Conservation (phyloP, 805 yeast species). For the Starmerella bombi region DNA sequence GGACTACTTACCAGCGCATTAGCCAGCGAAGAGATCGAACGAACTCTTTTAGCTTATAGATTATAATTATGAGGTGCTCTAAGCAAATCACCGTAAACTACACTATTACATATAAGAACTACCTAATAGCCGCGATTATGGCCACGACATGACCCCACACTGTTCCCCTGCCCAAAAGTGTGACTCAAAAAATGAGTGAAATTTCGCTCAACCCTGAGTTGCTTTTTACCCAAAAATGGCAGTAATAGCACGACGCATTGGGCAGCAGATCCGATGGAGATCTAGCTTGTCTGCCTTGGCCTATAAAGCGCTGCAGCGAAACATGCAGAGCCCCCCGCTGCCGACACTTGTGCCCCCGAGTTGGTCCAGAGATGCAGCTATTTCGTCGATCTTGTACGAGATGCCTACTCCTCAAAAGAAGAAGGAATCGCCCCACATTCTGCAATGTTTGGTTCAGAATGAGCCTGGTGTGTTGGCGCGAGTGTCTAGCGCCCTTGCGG, state of each 20-base stretch:
- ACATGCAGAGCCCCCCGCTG: slow-evolving; percentile 73
- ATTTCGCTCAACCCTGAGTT: neutral
- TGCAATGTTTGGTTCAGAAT: slow-evolving; percentile 94
- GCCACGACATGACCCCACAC: neutral
- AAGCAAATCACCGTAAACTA: too few relatives aligned
- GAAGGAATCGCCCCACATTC: slow-evolving; percentile 70
- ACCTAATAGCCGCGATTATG: too few relatives aligned
- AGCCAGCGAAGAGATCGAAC: too few relatives aligned
- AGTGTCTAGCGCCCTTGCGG: slow-evolving; percentile 90
- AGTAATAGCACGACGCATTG: neutral
- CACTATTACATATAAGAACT: too few relatives aligned
- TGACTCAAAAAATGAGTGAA: neutral
- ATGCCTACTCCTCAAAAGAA: slow-evolving; percentile 50
- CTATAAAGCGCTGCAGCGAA: slow-evolving; percentile 80
- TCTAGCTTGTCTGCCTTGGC: slow-evolving; percentile 83
- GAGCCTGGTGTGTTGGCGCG: slow-evolving; percentile 96
- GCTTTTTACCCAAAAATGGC: neutral
- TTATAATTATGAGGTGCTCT: too few relatives aligned
- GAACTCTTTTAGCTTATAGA: too few relatives aligned
- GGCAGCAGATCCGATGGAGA: slow-evolving; percentile 10
- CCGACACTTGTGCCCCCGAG: slow-evolving; percentile 88
- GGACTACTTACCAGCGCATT: too few relatives aligned
- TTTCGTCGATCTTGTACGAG: slow-evolving; percentile 86
- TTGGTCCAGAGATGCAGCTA: slow-evolving; percentile 96
- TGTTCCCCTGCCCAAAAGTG: neutral